Conservation (phyloP, 192 early-diverging fungal species). For the Phycomyces nitens region DNA sequence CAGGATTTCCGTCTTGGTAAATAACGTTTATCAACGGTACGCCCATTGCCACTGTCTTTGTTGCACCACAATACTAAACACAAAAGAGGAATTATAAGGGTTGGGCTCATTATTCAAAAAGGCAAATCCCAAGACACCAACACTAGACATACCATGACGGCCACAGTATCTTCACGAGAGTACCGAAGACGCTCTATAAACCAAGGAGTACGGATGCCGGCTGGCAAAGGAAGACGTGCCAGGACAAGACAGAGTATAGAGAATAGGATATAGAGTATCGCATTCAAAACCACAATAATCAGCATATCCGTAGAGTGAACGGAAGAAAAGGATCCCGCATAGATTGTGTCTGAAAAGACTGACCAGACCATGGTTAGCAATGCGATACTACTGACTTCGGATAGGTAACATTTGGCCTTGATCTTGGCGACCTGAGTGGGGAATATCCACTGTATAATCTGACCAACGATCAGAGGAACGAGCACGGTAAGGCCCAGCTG, state of each 20-base stretch:
- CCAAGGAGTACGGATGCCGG: constrained; percentile 10
- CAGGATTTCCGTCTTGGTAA: constrained; percentile 45
- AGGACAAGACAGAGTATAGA: constrained; percentile 46
- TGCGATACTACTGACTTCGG: constrained; percentile 51
- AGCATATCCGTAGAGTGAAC: constrained; percentile 48
- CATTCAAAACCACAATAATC: constrained; percentile 50
- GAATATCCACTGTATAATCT: constrained; percentile 49
- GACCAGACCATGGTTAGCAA: constrained; percentile 67
- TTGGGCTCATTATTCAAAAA: not conserved
- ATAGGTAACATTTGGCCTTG: constrained; percentile 47
- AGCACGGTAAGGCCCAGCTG: constrained; percentile 62
- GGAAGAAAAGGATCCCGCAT: constrained; percentile 46
- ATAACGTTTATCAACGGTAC: constrained; percentile 75
- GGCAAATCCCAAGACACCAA: constrained; percentile 1
- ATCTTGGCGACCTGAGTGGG: constrained; percentile 43
- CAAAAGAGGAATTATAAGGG: not conserved
- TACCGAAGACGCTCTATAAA: constrained; percentile 28
- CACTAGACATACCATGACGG: constrained; percentile 42
- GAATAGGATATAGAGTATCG: constrained; percentile 48
- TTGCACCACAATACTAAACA: constrained; percentile 61
- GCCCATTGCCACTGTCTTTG: constrained; percentile 73
- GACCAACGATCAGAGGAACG: constrained; percentile 59
- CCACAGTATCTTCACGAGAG: constrained; percentile 55
- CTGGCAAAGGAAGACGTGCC: constrained; percentile 39
- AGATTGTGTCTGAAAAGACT: constrained; percentile 70